phyloP scores from a whole-genome alignment of 129 eudicot genomes.

The Glebionis coronaria region DNA sequence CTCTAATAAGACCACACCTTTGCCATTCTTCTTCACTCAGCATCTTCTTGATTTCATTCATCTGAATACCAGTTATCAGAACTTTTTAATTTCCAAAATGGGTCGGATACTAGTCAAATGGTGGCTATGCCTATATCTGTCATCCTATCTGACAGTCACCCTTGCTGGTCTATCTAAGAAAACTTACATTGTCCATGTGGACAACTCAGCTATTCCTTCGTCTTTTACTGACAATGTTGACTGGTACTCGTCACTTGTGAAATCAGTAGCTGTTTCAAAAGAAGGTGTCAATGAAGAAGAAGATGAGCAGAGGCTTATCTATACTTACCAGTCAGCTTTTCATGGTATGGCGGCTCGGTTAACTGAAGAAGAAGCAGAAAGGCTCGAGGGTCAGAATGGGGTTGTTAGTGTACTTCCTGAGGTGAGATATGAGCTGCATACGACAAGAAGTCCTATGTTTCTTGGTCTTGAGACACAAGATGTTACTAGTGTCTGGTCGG shows the following conservation, averaged over 20 bases:
- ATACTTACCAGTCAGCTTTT: slow-evolving; percentile 71
- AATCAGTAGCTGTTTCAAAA: slow-evolving; percentile 37
- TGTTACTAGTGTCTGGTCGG: slow-evolving; percentile 35
- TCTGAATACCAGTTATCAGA: slow-evolving; percentile 3
- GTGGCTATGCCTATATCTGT: slow-evolving; percentile 38
- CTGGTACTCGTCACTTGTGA: slow-evolving; percentile 72
- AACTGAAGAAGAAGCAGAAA: slow-evolving; percentile 51
- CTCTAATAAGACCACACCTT: slow-evolving; percentile 28
- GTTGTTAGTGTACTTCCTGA: slow-evolving; percentile 70
- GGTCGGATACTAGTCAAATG: slow-evolving; percentile 28
- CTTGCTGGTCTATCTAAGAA: slow-evolving; percentile 37
- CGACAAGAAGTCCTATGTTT: slow-evolving; percentile 80
- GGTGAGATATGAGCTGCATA: slow-evolving; percentile 61
- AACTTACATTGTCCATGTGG: slow-evolving; percentile 75
- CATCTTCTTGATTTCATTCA: slow-evolving; percentile 19
- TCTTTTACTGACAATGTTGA: slow-evolving; percentile 50
- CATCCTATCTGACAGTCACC: slow-evolving; percentile 25
- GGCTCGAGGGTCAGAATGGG: slow-evolving; percentile 38
- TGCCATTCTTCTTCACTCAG: slow-evolving; percentile 15
- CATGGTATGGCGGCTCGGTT: slow-evolving; percentile 83
- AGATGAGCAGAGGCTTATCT: slow-evolving; percentile 47
- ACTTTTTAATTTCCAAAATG: slow-evolving; percentile 24
- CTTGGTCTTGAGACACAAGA: slow-evolving; percentile 60
- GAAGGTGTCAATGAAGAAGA: slow-evolving; percentile 16
- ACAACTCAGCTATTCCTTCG: slow-evolving; percentile 52